Conservation (phyloP, 1,284 basidiomycete species). For the Schizophyllum commune region DNA sequence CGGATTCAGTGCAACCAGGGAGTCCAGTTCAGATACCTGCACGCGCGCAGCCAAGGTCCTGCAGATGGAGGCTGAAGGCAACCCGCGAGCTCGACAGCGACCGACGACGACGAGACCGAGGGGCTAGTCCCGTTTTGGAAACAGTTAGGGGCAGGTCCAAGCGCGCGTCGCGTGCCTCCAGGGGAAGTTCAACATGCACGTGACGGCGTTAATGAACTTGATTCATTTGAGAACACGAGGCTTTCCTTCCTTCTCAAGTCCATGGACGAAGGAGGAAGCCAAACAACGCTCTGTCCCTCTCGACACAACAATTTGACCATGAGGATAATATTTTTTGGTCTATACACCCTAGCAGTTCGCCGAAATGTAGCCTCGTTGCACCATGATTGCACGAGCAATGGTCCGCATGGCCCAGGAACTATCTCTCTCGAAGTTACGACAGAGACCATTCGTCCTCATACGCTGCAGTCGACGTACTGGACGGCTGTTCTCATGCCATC, state of each 20-base stretch:
- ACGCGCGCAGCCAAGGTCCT: background rate
- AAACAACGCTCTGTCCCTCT: too few species aligned
- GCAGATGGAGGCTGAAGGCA: background rate
- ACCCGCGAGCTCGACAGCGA: background rate
- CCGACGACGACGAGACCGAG: background rate
- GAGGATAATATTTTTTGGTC: too few species aligned
- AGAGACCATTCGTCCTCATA: too few species aligned
- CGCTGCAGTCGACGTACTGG: too few species aligned
- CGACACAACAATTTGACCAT: too few species aligned
- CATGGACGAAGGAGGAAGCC: too few species aligned
- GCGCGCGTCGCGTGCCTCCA: background rate
- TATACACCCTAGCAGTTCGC: too few species aligned
- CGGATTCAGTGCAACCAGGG: background rate
- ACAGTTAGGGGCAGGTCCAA: background rate
- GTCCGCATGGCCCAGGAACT: too few species aligned
- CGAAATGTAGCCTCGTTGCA: too few species aligned
- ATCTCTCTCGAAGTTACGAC: too few species aligned
- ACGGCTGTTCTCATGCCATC: too few species aligned
- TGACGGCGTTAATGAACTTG: background rate
- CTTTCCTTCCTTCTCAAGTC: background rate
- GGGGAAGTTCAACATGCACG: background rate
- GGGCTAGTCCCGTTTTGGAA: background rate
- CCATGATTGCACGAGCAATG: too few species aligned
- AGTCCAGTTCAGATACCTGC: background rate
- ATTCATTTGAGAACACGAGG: background rate